Evolutionary conservation across 2,329 filamentous ascomycete genomes (phyloP).

Genomic region (Sporothrix euskadiensis): DNA sequence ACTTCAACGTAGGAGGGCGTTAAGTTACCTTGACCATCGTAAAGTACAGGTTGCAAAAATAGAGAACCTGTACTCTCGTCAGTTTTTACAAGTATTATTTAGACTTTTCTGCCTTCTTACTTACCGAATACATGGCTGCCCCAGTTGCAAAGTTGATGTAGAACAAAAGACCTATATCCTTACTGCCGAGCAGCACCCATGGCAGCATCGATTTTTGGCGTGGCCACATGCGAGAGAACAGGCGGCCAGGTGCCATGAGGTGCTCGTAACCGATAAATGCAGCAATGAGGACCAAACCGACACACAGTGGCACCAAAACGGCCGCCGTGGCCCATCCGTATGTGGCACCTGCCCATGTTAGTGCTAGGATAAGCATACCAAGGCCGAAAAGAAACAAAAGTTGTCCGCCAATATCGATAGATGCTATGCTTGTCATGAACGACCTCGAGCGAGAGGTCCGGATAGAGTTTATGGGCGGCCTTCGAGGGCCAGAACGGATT

Average conservation of each 20-base stretch:
- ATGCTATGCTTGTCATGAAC: slow-evolving; percentile 50
- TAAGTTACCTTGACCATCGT: slow-evolving; percentile 49
- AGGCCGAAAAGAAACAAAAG: slow-evolving; percentile 57
- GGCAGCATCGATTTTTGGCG: slow-evolving; percentile 60
- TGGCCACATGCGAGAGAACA: slow-evolving; percentile 51
- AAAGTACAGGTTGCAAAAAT: slow-evolving; percentile 70
- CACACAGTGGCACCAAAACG: slow-evolving; percentile 51
- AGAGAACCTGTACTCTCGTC: slow-evolving; percentile 53
- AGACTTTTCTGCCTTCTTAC: slow-evolving; percentile 22
- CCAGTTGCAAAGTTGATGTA: slow-evolving; percentile 63
- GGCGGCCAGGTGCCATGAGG: slow-evolving; percentile 52
- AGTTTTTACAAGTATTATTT: slow-evolving; percentile 40
- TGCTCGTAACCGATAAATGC: slow-evolving; percentile 55
- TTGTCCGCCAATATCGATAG: slow-evolving; percentile 58
- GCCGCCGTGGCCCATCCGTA: slow-evolving; percentile 54
- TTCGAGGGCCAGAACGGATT: background rate
- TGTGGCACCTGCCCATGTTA: slow-evolving; percentile 57
- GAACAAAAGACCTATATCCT: slow-evolving; percentile 62
- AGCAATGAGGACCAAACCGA: slow-evolving; percentile 46
- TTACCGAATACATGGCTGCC: slow-evolving; percentile 53
- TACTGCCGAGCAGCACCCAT: slow-evolving; percentile 56
- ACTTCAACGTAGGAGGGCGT: too few relatives aligned
- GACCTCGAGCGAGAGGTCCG: slow-evolving; percentile 25
- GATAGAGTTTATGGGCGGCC: background rate
- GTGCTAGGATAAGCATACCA: slow-evolving; percentile 54